These are phyloP conservation scores for Micractinium sp. DNA, from an alignment of 139 green algal genomes.

Conservation along the genomic window DNA sequence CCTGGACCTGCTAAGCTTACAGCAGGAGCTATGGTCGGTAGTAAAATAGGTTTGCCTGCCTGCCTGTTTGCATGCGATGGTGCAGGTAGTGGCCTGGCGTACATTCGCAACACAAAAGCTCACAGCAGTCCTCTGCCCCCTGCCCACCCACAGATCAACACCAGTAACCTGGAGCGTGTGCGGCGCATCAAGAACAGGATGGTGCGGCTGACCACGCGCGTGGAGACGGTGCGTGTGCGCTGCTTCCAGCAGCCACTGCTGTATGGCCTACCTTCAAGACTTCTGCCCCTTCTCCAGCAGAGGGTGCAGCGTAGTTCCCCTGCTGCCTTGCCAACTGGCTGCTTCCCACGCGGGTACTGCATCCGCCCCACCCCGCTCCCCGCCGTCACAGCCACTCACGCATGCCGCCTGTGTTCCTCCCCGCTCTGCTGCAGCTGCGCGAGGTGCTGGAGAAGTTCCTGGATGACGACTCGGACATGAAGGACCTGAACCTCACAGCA, in stretches of 20 bases:
- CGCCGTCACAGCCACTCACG: neutral
- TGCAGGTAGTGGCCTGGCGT: too few relatives aligned
- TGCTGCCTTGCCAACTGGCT: too few relatives aligned
- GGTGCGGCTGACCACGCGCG: slow-evolving; percentile 60
- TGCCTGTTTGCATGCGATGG: too few relatives aligned
- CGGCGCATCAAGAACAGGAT: slow-evolving; percentile 86
- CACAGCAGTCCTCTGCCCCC: too few relatives aligned
- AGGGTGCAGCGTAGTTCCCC: neutral
- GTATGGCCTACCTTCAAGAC: too few relatives aligned
- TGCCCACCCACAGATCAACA: slow-evolving; percentile 48
- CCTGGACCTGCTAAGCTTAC: too few relatives aligned
- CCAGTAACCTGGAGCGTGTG: slow-evolving; percentile 90
- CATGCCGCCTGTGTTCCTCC: neutral
- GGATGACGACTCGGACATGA: slow-evolving; percentile 70
- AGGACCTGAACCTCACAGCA: slow-evolving; percentile 67
- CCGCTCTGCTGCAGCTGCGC: slow-evolving; percentile 27
- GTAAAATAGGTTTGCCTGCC: too few relatives aligned
- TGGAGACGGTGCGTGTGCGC: slow-evolving; percentile 48
- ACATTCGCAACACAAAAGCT: too few relatives aligned
- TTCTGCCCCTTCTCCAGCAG: too few relatives aligned
- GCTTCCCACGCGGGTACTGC: too few relatives aligned
- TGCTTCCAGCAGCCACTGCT: neutral
- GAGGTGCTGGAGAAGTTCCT: slow-evolving; percentile 69
- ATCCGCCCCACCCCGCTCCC: neutral
- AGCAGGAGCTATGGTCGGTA: too few relatives aligned